A percentile compares a stretch with the other conserved stretches of the same genome.
These are phyloP conservation scores for Castanopsis chinensis DNA, from an alignment of 306 rosid species.

Conservation along the genomic window DNA sequence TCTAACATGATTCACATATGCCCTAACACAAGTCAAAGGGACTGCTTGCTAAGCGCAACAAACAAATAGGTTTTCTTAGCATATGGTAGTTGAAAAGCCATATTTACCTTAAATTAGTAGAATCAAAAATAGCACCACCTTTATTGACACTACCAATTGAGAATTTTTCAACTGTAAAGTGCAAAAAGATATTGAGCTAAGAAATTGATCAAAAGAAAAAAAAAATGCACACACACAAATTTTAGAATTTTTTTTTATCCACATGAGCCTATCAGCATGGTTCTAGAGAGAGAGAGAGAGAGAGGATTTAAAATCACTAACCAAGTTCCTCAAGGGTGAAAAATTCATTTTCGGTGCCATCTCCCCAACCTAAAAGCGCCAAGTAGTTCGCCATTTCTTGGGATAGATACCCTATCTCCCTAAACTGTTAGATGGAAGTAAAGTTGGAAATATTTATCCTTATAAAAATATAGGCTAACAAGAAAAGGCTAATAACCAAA, in stretches of 20 bases:
- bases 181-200: conserved; percentile 18
- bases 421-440: conserved; percentile 51
- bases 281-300: background rate
- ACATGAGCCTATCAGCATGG: background rate
- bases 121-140: conserved; percentile 90
- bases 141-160: conserved; percentile 84
- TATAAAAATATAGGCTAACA: background rate
- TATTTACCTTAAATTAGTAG: conserved; percentile 66
- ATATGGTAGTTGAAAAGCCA: conserved; percentile 2
- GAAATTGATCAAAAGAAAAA: conserved; percentile 8
- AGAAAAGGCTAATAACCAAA: too few relatives aligned
- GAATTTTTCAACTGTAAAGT: conserved; percentile 75
- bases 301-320: conserved; percentile 32
- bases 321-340: conserved; percentile 80
- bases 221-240: background rate
- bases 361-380: conserved; percentile 98
- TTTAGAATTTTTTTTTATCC: background rate
- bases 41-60: background rate
- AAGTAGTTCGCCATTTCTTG: conserved; percentile 92
- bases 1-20: too few relatives aligned
- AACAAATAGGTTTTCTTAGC: conserved; percentile 5
- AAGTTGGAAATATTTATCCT: conserved; percentile 19
- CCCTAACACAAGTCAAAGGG: background rate
- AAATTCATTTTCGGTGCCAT: conserved; percentile 94
- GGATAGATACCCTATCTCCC: conserved; percentile 97